phyloP scores from a whole-genome alignment of 257 asterid species.

The Striga asiatica region DNA sequence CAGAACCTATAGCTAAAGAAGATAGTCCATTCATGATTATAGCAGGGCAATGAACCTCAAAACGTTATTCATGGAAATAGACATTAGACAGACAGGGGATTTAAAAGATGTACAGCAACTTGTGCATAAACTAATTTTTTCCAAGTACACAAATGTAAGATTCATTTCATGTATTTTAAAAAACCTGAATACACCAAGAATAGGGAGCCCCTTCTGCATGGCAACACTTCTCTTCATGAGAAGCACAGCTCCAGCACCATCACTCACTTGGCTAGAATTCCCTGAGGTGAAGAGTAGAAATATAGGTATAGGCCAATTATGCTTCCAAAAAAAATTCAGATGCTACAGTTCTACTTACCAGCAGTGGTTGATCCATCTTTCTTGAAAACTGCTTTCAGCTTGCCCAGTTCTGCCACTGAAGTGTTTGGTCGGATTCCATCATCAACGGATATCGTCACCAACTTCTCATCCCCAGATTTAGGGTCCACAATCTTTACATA shows the following conservation, averaged over 20 bases:
- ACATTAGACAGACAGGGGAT: neutral
- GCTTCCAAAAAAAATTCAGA: neutral
- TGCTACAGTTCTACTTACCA: conserved; percentile 31
- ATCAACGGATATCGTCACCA: conserved; percentile 74
- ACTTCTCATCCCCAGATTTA: conserved; percentile 85
- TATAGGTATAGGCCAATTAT: conserved; percentile 4
- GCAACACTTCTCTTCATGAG: conserved; percentile 95
- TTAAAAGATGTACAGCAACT: neutral
- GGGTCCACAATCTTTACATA: conserved; percentile 76
- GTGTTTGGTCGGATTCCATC: conserved; percentile 86
- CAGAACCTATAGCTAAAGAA: neutral
- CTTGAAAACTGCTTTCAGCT: conserved; percentile 90
- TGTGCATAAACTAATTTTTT: neutral
- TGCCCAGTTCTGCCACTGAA: conserved; percentile 49
- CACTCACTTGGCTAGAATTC: conserved; percentile 95
- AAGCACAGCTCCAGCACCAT: conserved; percentile 98
- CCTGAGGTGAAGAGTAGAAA: conserved; percentile 31
- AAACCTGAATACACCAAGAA: conserved; percentile 93
- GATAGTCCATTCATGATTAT: neutral
- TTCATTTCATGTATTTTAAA: conserved; percentile 7
- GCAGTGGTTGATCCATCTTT: conserved; percentile 99
- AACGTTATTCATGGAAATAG: no score
- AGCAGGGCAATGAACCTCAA: neutral
- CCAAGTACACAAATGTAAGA: neutral
- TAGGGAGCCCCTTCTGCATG: conserved; percentile 83